Evolutionary conservation across 768 basidiomycete species (phyloP), one percentile per base, ranked within the genome.

Genomic region (Phylloporus rhodoxanthus): DNA sequence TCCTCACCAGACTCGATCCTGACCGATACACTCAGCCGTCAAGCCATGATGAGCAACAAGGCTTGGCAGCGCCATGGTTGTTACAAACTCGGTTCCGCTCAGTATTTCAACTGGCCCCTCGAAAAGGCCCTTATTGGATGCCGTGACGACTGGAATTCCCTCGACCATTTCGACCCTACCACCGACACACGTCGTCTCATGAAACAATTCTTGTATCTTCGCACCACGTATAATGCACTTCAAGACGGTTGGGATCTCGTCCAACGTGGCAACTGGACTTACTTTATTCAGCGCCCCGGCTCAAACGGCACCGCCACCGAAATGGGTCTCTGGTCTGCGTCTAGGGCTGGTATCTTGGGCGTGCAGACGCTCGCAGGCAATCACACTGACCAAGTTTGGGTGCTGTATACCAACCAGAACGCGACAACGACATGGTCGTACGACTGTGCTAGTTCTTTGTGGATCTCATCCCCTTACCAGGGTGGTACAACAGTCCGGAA

Each of bases 51-150:
- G 44, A 75, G 79, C 51, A 87, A 76, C 65, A 79, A 72, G 43
- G 92, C 92, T 4, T 96, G 93, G 93, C 86, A 91, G 62, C 81
- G 87, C 29, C 93, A 96, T 62, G 92, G 92, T 5, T 96, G 93
- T 68, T 96, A 96, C 66, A 76, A 74, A 39, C 80, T 95, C 29
- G 93, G 93, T 10, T 95, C 93, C 8, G 75, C 79, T 52, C 93
- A 95, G 62, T 96, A 93, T 71, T 96, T 87, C 76, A 92, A 95
- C 69, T 88, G 94, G 80, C 87, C 87, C 2, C 74, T 94, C 56
- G 85, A 87, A 47, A 82, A 81, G 58, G 70, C 87, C 2, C 64
- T 91, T 28, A 71, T 91, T 15, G 93, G 91, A 40, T 96, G 93
- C 65, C 59, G 85, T 40, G 91, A 95, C 61, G 83, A 88, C 57